These are phyloP conservation scores for Lasiodiplodia theobromae DNA, from an alignment of 2,329 filamentous ascomycete genomes.

Conservation along the genomic window DNA sequence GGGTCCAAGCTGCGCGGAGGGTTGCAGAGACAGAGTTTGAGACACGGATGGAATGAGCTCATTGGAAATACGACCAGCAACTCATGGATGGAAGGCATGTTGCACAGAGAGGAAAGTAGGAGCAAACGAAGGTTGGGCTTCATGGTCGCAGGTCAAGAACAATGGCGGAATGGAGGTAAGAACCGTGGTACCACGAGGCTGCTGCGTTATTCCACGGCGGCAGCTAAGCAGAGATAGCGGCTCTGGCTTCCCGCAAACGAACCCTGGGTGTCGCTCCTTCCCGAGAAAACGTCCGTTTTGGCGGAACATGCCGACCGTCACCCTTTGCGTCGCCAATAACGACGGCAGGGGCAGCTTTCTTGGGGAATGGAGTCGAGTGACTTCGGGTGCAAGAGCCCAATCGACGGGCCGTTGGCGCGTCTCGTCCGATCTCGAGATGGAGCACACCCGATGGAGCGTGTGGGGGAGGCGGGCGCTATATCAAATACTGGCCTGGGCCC, in stretches of 20 bases:
- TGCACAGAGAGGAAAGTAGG: constrained; percentile 13
- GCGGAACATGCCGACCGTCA: constrained; percentile 16
- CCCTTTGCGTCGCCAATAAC: constrained; percentile 17
- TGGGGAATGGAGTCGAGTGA: constrained; percentile 3
- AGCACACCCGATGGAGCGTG: constrained; percentile 12
- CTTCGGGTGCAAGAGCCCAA: constrained; percentile 13
- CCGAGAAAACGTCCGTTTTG: not conserved
- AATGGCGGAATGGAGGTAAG: not conserved
- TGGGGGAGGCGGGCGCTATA: not conserved
- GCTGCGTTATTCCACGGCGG: not conserved
- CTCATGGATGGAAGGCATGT: constrained; percentile 18
- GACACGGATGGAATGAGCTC: constrained; percentile 19
- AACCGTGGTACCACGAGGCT: constrained; percentile 1
- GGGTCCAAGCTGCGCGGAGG: not conserved
- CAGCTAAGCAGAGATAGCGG: constrained; percentile 7
- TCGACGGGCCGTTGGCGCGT: not conserved
- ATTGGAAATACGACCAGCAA: constrained; percentile 1
- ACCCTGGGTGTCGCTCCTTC: constrained; percentile 1
- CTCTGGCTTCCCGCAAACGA: constrained; percentile 1
- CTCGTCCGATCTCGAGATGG: not conserved
- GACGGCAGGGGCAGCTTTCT: not conserved
- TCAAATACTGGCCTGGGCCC: constrained; percentile 6
- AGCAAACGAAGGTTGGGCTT: not conserved
- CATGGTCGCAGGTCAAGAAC: not conserved
- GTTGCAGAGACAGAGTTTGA: constrained; percentile 4